phyloP scores from a whole-genome alignment of 352 stramenopile genomes.

The Pythium brassicae region DNA sequence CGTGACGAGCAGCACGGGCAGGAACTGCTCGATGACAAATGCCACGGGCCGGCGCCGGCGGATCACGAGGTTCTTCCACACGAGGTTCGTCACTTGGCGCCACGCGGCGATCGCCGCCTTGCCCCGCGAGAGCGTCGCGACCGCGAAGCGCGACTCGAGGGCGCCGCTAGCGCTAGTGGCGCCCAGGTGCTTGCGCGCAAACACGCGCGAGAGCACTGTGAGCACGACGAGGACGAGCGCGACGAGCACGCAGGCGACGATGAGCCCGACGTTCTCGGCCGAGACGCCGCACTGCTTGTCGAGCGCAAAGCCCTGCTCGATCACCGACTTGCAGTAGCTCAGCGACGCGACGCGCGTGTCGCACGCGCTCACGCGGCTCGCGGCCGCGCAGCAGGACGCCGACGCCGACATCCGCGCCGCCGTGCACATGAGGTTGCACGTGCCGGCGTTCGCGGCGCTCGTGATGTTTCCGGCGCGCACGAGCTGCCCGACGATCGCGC shows the following conservation, averaged over 20 bases:
- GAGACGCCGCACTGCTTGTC: constrained; percentile 35
- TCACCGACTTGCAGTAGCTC: constrained; percentile 30
- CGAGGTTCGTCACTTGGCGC: constrained; percentile 53
- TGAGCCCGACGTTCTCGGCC: constrained; percentile 24
- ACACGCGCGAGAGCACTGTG: neutral
- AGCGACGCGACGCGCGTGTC: constrained; percentile 20
- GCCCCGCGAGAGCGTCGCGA: constrained; percentile 20
- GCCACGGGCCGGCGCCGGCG: constrained; percentile 36
- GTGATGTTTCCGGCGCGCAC: constrained; percentile 5
- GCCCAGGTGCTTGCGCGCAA: neutral
- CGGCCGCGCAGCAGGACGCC: constrained; percentile 30
- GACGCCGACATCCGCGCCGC: constrained; percentile 24
- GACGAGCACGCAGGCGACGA: constrained; percentile 20
- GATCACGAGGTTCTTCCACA: constrained; percentile 73
- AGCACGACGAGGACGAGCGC: constrained; percentile 28
- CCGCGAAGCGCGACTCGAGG: constrained; percentile 25
- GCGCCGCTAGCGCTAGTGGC: constrained; percentile 13
- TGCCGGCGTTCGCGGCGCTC: constrained; percentile 11
- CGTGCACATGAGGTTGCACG: constrained; percentile 30
- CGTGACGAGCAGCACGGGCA: constrained; percentile 45
- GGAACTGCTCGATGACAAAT: constrained; percentile 52
- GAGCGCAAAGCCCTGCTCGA: constrained; percentile 33
- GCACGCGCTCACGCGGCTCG: constrained; percentile 20
- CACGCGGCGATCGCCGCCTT: constrained; percentile 25
- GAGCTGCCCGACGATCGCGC: constrained; percentile 6